Evolutionary conservation across 305 asterid species (phyloP), one percentile per base, ranked within the genome.

Genomic region (Fraxinus greggii): DNA sequence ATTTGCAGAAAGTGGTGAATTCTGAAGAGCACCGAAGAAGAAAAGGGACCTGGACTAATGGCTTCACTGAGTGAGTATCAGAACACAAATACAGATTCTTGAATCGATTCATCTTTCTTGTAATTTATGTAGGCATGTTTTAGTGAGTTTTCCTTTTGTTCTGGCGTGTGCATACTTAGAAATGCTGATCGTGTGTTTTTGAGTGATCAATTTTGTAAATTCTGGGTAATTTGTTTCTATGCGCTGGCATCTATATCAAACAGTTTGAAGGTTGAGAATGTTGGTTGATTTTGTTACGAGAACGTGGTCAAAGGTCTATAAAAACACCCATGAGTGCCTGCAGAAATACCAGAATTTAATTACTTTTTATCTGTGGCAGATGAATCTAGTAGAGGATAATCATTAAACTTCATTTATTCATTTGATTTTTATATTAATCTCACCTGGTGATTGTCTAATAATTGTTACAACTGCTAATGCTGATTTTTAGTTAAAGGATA

Each of bases 1-100:
- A 59, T 23, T 59, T 54, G 24, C 65, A 21, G 19, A 9, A 61
- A 59, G 78, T 13, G 70, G 56, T 33, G 32, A 85, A 26, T 36
- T 33, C 15, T 48, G 12, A n/a, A 76, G 77, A 77, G 76, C 75
- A 13, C 56, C 79, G 51, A 73, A 74, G 78, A 79, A 83, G 84
- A 78, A 26, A 29, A 67, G 69, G 54, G 85, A 83, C 84, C 90
- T 72, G 48, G 81, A 31, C 74, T 83, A 63, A 89, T 89, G 91
- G 88, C 83, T 85, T 85, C 91, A 13, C 80, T 74, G 82, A 84
- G 90, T 89, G 28, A 85, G 91, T 86, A 19, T 35, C 79, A 28
- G 17, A 10, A 10, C 32, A 28, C 33, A 23, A 23, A 59, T 24
- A 24, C 8, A 8, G 26, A 19, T 73, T 33, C 17, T 80, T 78